A percentile compares a stretch with the other conserved stretches of the same genome.
phyloP scores from a whole-genome alignment of 129 eudicot genomes.

The Smallanthus sonchifolius region DNA sequence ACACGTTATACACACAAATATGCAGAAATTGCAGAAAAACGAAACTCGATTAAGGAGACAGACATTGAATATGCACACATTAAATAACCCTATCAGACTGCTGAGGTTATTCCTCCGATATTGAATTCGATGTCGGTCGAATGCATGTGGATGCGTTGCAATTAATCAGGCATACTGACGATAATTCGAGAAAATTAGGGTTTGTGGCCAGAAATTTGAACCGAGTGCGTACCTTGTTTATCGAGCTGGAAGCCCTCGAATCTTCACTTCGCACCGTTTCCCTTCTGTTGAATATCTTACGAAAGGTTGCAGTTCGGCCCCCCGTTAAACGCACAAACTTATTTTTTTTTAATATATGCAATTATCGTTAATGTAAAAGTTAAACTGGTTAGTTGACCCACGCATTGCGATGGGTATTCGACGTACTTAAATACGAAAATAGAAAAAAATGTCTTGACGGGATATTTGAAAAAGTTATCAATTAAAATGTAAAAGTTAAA shows the following conservation, averaged over 20 bases:
- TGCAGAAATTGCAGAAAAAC: background rate
- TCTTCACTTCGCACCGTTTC: slow-evolving; percentile 14
- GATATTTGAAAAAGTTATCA: too few relatives aligned
- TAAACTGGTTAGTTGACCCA: too few relatives aligned
- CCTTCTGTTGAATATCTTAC: background rate
- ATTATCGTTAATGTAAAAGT: too few relatives aligned
- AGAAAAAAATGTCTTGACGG: too few relatives aligned
- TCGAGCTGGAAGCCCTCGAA: slow-evolving; percentile 21
- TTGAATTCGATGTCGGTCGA: background rate
- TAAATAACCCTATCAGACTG: background rate
- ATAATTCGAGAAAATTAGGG: slow-evolving; percentile 20
- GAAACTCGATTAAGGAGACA: background rate
- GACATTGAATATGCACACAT: background rate
- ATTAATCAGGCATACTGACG: background rate
- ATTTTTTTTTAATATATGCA: too few relatives aligned
- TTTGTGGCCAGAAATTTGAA: slow-evolving; percentile 24
- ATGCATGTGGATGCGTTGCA: background rate
- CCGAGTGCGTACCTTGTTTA: slow-evolving; percentile 27
- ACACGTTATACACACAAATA: background rate
- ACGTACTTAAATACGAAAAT: too few relatives aligned
- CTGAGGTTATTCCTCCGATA: background rate
- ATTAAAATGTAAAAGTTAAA: too few relatives aligned
- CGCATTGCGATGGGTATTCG: too few relatives aligned
- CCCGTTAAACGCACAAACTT: background rate
- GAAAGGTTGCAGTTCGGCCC: background rate